phyloP scores from a whole-genome alignment of 2,329 filamentous ascomycete genomes.

The Calonectria hawksworthii region DNA sequence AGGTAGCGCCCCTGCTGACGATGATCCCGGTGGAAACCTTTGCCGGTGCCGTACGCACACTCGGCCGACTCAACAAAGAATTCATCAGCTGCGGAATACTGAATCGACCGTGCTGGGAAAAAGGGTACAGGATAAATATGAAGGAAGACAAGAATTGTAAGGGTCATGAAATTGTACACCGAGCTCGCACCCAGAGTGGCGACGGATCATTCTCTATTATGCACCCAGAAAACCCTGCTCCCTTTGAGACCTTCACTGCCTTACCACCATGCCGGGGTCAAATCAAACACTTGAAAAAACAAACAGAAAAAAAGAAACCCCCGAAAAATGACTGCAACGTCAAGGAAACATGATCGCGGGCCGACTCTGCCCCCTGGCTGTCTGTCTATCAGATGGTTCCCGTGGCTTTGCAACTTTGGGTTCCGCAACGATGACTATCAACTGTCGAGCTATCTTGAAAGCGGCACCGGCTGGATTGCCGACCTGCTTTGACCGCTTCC shows the following conservation, averaged over 20 bases:
- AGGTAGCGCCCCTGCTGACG: neutral
- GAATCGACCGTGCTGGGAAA: neutral
- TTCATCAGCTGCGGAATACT: neutral
- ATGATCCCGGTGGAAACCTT: neutral
- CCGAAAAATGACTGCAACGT: constrained; percentile 35
- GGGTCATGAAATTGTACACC: constrained; percentile 18
- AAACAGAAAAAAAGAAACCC: constrained; percentile 36
- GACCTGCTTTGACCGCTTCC: constrained; percentile 45
- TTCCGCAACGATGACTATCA: constrained; percentile 46
- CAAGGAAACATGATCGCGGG: constrained; percentile 43
- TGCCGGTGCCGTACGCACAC: neutral
- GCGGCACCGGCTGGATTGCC: constrained; percentile 44
- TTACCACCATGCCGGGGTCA: constrained; percentile 42
- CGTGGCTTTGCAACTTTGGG: constrained; percentile 41
- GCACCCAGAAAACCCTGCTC: constrained; percentile 46
- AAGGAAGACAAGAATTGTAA: neutral
- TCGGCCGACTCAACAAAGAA: constrained; percentile 5
- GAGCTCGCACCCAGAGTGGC: constrained; percentile 36
- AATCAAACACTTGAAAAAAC: constrained; percentile 21
- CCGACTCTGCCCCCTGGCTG: constrained; percentile 44
- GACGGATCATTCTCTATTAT: constrained; percentile 48
- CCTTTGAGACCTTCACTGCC: constrained; percentile 44
- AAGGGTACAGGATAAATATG: neutral
- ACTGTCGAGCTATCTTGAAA: constrained; percentile 47
- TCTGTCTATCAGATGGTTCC: constrained; percentile 48